These are phyloP conservation scores for Carallia pectinifolia DNA, from an alignment of 345 rosid species.

Conservation along the genomic window DNA sequence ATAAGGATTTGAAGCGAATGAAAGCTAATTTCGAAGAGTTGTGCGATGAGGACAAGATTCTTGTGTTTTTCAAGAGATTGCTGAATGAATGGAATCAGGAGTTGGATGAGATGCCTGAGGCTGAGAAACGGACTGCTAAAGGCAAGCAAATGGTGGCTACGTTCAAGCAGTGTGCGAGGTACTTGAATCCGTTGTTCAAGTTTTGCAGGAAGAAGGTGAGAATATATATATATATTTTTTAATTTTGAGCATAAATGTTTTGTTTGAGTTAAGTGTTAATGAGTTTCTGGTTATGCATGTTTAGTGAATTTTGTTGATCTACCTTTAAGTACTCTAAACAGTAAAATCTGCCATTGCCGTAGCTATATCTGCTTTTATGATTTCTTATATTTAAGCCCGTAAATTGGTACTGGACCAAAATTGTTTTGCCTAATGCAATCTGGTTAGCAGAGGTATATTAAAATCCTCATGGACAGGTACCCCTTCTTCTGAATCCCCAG, in stretches of 20 bases:
- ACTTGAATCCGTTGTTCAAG: conserved; percentile 85
- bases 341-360: too few relatives aligned
- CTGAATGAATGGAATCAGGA: conserved; percentile 97
- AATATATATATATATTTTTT: neutral
- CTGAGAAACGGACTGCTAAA: conserved; percentile 85
- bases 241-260: neutral
- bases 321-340: too few relatives aligned
- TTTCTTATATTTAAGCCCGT: too few relatives aligned
- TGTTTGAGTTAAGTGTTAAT: neutral
- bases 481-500: too few relatives aligned
- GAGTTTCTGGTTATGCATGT: neutral
- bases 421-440: too few relatives aligned
- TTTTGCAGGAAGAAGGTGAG: conserved; percentile 96
- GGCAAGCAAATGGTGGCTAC: conserved; percentile 93
- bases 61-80: conserved; percentile 84
- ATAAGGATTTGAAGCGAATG: conserved; percentile 84
- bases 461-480: too few relatives aligned
- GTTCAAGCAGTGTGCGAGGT: conserved; percentile 94
- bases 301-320: too few relatives aligned
- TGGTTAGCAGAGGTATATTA: too few relatives aligned
- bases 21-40: conserved; percentile 81
- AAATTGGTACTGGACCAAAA: too few relatives aligned
- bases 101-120: conserved; percentile 67
- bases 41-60: conserved; percentile 88
- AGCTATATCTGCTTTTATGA: too few relatives aligned